A percentile compares a stretch with the other conserved stretches of the same genome.
phyloP scores from a whole-genome alignment of 176 grass and related monocot genomes.

The bread wheat (Triticum aestivum) region DNA sequence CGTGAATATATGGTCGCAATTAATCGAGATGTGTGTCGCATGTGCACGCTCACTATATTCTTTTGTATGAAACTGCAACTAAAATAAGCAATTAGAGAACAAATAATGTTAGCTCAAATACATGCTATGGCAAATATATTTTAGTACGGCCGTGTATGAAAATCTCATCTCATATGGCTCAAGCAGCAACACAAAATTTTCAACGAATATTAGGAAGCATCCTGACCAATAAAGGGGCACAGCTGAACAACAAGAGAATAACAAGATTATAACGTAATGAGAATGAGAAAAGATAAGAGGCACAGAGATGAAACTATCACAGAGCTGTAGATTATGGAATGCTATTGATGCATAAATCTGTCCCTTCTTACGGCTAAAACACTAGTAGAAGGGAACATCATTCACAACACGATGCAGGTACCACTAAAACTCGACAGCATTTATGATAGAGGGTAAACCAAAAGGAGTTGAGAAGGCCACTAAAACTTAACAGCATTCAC shows the following conservation, averaged over 20 bases:
- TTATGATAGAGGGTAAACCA: constrained; percentile 30
- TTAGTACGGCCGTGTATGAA: no score
- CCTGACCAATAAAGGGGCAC: no score
- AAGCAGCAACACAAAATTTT: no score
- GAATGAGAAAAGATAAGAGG: neutral
- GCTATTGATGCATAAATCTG: constrained; percentile 38
- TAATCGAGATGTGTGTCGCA: no score
- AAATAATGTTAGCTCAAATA: no score
- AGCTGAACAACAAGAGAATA: neutral
- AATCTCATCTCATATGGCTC: no score
- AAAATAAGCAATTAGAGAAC: no score
- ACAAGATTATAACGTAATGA: neutral
- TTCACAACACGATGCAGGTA: constrained; percentile 35
- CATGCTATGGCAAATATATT: no score
- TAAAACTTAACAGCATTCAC: constrained; percentile 48
- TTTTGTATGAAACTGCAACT: no score
- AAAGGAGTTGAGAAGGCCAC: constrained; percentile 19
- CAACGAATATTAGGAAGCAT: no score
- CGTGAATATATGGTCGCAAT: no score
- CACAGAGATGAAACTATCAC: constrained; percentile 6
- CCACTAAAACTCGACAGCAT: constrained; percentile 46
- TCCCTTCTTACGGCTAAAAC: constrained; percentile 43
- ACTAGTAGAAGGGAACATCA: constrained; percentile 45
- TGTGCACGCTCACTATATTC: no score
- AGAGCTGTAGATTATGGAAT: constrained; percentile 12